Base-by-base conservation (phyloP, 179 eudicot genomes). In the Drosera spatulata region DNA sequence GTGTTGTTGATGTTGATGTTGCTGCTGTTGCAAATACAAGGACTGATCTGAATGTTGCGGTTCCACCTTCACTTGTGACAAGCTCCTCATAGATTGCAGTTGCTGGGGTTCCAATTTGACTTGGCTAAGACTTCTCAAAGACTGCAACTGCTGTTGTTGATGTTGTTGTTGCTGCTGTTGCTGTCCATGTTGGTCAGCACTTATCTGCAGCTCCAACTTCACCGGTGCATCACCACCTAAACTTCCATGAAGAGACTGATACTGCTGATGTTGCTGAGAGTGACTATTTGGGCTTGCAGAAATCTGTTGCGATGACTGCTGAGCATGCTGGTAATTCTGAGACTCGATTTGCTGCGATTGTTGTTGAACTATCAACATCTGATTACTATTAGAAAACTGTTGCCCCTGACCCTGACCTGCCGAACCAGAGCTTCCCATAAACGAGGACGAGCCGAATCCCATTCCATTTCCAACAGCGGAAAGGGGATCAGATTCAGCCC, bases 31-130 rank as follows among this genome's bases (percentile, higher is more conserved):
- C 64, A 81, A 55, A 69, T 75, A 83, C 72, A 90, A 56, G 3
- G 91, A 82, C 66, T 75, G 88, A 47, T 89, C 97, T 11, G 95
- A 81, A 61, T 86, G 82, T 66, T 84, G 97, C 10, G 88, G 71
- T 59, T 87, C 97, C 86, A 82, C 66, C 67, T 90, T 87, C 40
- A 84, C 77, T 6, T 79, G 61, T 22, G 72, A 79, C 45, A 78
- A 53, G 63, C 55, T 70, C 57, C 91, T 83, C 77, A 83, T 80
- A 55, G 61, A 48, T 66, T 80, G 96, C 64, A 77, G 38, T 11
- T 79, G 88, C 6, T 76, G 96, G 4, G 79, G 79, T 67, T 84
- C 90, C 69, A 79, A 5, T 75, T 86, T 86, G 39, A 87, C 89
- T 39, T 64, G 78, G 68, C 71, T 75, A 39, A 85, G 77, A 62